Evolutionary conservation across 495 filamentous ascomycete genomes (phyloP).

Genomic region (Xylaria castorea): DNA sequence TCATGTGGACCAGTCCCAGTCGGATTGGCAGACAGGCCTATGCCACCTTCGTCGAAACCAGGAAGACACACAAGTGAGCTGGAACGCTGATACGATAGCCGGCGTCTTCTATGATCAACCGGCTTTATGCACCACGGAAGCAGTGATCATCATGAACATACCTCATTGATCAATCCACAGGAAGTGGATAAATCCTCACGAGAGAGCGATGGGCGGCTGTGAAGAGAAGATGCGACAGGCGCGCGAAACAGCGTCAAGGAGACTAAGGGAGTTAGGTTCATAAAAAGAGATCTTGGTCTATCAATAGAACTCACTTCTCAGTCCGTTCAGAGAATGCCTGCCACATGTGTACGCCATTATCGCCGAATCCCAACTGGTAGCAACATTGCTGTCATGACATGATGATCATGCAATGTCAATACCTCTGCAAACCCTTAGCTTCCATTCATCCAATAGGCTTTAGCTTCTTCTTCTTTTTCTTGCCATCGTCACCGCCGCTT

Average conservation of each 20-base stretch:
- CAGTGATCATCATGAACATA: conserved; percentile 22
- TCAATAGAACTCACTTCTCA: conserved; percentile 45
- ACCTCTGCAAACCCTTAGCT: conserved; percentile 23
- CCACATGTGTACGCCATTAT: conserved; percentile 5
- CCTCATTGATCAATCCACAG: conserved; percentile 17
- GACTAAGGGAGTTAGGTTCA: conserved; percentile 47
- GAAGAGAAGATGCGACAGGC: conserved; percentile 19
- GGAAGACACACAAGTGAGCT: background rate
- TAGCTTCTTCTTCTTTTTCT: conserved; percentile 96
- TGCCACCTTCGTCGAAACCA: background rate
- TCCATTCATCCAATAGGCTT: conserved; percentile 55
- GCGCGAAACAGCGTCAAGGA: conserved; percentile 24
- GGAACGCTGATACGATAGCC: background rate
- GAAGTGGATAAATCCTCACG: conserved; percentile 6
- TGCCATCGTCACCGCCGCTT: conserved; percentile 67
- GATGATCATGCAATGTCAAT: background rate
- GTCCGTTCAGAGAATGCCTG: conserved; percentile 14
- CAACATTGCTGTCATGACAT: conserved; percentile 11
- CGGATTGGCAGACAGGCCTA: background rate
- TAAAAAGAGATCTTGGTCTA: conserved; percentile 38
- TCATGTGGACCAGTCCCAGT: background rate
- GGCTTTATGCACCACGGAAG: conserved; percentile 6
- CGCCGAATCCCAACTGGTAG: background rate
- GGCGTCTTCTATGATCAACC: background rate
- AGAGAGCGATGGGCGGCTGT: conserved; percentile 4